Evolutionary conservation across 192 early-diverging fungal species (phyloP), one percentile per base, ranked within the genome.

Genomic region (Entomortierella lignicola): DNA sequence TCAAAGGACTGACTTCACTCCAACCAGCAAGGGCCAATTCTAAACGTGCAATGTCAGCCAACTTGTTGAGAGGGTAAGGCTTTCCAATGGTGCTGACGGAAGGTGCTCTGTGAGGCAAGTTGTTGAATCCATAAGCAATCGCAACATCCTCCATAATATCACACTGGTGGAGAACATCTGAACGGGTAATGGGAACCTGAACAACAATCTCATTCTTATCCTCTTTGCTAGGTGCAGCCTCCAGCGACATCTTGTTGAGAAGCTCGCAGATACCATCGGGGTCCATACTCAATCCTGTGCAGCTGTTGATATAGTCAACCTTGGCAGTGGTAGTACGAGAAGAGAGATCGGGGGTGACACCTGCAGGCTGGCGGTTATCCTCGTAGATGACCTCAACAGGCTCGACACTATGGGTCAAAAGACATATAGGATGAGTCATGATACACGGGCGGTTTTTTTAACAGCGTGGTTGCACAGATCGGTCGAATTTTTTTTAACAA

Each of bases 131-230:
- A 70, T 94, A 98, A 23, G 98, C 95, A 64, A 99, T 94, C 20
- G 95, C 97, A 55, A 96, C 94, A 75, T 98, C 97, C 86, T 98
- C 98, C 89, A 97, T 96, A 39, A 99, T 89, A 82, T 99, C 98
- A 81, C 97, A 98, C 48, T 94, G 90, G 67, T 99, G 98, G 61
- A 99, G 88, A 55, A 99, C 91, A 68, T 99, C 98, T 61, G 92
- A 91, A 31, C 98, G 92, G 26, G 98, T 99, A 10, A 90, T 88
- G 31, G 97, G 97, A 20, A 97, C 85, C 51, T 87, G 84, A 12
- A 98, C 96, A 25, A 80, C 50, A 44, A 99, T 82, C 62, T 85
- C 85, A 31, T 87, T 83, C 27, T 72, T 81, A 41, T 89, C 85
- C 8, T 77, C 67, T 20, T 82, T 60, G 50, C 85, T 81, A 26